Percentiles rank a stretch among this genome's conserved stretches.
Evolutionary conservation across 257 asterid genomes (phyloP).

Genomic region (Datura wrightii): DNA sequence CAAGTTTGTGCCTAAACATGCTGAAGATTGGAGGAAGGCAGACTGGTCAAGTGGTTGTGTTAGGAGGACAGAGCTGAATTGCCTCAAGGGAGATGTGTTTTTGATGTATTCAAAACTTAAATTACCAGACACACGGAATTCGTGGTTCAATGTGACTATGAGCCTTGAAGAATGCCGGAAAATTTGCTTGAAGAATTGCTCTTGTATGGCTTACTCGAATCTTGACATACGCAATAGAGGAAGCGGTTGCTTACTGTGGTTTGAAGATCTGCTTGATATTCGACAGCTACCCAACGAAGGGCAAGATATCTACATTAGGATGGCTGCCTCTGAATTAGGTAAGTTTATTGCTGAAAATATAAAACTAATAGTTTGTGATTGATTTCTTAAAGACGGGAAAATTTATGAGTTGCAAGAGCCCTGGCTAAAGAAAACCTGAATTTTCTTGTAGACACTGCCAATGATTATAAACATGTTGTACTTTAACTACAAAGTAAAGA

Average conservation of each 20-base stretch:
- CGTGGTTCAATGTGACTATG: slow-evolving; percentile 28
- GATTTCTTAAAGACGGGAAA: neutral
- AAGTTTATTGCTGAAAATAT: neutral
- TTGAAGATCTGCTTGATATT: slow-evolving; percentile 39
- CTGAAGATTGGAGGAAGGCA: slow-evolving; percentile 35
- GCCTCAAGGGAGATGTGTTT: slow-evolving; percentile 41
- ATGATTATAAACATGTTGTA: neutral
- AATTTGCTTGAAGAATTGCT: slow-evolving; percentile 38
- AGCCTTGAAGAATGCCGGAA: slow-evolving; percentile 29
- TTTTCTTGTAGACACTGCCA: neutral
- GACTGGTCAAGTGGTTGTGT: slow-evolving; percentile 42
- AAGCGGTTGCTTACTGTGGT: slow-evolving; percentile 46
- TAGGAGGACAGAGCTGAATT: slow-evolving; percentile 27
- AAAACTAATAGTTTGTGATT: neutral
- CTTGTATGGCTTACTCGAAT: slow-evolving; percentile 44
- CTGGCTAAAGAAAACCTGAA: neutral
- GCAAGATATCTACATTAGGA: slow-evolving; percentile 39
- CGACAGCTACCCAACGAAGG: slow-evolving; percentile 30
- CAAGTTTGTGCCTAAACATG: slow-evolving; percentile 39
- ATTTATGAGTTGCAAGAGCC: neutral
- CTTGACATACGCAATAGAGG: slow-evolving; percentile 38
- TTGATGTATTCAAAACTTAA: slow-evolving; percentile 31
- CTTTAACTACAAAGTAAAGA: neutral
- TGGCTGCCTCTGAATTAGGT: slow-evolving; percentile 39
- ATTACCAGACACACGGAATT: slow-evolving; percentile 36